phyloP scores from a whole-genome alignment of 2,329 filamentous ascomycete genomes.

The Teratosphaeria nubilosa region DNA sequence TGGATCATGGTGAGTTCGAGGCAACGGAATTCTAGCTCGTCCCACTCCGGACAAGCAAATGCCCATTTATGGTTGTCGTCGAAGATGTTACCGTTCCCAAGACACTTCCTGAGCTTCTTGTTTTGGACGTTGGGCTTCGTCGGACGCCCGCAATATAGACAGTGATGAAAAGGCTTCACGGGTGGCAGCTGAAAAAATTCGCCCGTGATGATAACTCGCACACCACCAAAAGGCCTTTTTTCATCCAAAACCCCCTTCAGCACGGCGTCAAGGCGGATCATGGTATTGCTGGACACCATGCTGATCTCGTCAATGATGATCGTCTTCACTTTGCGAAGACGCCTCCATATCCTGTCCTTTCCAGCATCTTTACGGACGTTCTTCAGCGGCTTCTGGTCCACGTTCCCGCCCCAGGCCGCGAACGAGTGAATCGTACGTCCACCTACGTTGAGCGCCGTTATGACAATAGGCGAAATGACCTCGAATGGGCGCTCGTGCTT shows the following conservation, averaged over 20 bases:
- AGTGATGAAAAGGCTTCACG: conserved; percentile 41
- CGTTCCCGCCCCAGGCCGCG: conserved; percentile 45
- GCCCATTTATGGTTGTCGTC: conserved; percentile 46
- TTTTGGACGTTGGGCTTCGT: neutral
- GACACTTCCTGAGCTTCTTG: conserved; percentile 17
- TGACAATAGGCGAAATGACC: conserved; percentile 51
- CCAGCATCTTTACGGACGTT: neutral
- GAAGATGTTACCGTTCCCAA: conserved; percentile 22
- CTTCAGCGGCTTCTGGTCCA: conserved; percentile 33
- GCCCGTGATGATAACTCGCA: conserved; percentile 1
- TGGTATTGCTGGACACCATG: conserved; percentile 49
- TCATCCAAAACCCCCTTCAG: neutral
- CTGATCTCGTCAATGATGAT: conserved; percentile 56
- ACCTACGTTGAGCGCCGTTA: conserved; percentile 47
- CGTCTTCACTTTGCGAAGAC: conserved; percentile 33
- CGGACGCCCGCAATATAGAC: conserved; percentile 20
- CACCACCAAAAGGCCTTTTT: neutral
- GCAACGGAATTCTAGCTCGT: conserved; percentile 41
- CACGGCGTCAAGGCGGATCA: conserved; percentile 40
- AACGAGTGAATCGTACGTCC: conserved; percentile 50
- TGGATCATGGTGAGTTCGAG: conserved; percentile 46
- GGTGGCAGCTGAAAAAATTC: conserved; percentile 3
- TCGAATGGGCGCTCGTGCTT: conserved; percentile 31
- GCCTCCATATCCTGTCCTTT: conserved; percentile 11
- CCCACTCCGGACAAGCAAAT: conserved; percentile 47